Base-by-base conservation (phyloP, 352 stramenopile species). In the Globisporangium polare region DNA sequence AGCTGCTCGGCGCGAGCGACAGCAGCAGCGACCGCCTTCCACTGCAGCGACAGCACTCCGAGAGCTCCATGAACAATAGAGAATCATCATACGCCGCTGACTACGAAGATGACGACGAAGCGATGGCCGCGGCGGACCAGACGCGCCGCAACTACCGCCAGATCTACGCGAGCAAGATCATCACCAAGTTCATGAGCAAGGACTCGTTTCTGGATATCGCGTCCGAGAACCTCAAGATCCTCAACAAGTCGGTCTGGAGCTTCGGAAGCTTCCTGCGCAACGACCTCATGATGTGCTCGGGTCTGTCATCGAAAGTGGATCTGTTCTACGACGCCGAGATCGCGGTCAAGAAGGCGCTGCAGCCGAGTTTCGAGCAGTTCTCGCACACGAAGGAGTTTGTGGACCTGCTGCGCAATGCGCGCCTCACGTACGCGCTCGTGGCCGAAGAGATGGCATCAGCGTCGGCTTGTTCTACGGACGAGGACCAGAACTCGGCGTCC, bases 121-220 rank as follows among this genome's bases (percentile, higher is more conserved):
- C 65, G 29, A 33, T 33, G 10, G 62, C 65, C 2, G 68, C 77
- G 9, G 64, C 60, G 3, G 58, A 61, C 5, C 63, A 67, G 50
- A 64, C 58, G 20, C 63, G 65, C 5, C 67, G 73, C 24, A 62
- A 72, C 22, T 69, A 82, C 18, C 77, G 83, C 9, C 69, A 75
- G 26, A 72, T 79, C 66, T 94, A 94, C 65, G 86, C 83, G 15
- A 91, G 82, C 68, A 92, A 94, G 66, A 92, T 94, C 65, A 92
- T 94, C 59, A 43, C 73, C 63, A 94, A 94, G 68, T 94, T 92
- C 66, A 93, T 94, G 81, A 88, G 69, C 62, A 73, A 83, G 31
- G 86, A 89, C 68, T 82, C 86, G 29, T 94, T 92, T 53, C 53
- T 94, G 12, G 77, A 94, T 59, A 92, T 94, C 43, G 80, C 83